These are phyloP conservation scores for Trichoderma sp. DNA, from an alignment of 2,329 filamentous ascomycete genomes.

Conservation along the genomic window DNA sequence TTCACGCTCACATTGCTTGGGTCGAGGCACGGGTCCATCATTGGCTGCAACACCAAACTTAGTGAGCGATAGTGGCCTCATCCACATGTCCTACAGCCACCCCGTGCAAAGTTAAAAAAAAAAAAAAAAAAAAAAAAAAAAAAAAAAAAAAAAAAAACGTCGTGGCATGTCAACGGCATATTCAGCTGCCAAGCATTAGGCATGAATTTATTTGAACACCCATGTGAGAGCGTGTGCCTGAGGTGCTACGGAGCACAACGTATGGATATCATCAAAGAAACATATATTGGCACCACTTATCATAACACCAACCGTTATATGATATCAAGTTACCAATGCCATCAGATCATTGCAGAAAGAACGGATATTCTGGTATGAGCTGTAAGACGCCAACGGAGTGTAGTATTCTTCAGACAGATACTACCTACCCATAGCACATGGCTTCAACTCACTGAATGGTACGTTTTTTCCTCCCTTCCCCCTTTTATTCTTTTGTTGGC, in stretches of 20 bases:
- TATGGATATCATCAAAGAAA: neutral
- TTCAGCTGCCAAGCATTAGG: neutral
- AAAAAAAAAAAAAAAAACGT: neutral
- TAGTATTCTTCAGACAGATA: neutral
- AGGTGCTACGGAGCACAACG: neutral
- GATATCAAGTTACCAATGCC: neutral
- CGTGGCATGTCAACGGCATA: neutral
- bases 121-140: neutral
- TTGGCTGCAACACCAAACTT: neutral
- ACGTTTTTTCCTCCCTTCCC: neutral
- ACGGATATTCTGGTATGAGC: too few relatives aligned
- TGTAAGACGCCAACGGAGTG: neutral
- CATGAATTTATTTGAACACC: neutral
- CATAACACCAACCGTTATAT: neutral
- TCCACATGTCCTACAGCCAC: neutral
- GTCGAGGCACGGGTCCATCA: neutral
- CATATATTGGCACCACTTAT: neutral
- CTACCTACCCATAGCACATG: neutral
- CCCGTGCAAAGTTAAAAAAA: too few relatives aligned
- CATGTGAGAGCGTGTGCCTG: constrained; percentile 12
- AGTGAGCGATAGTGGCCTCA: neutral
- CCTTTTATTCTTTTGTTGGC: neutral
- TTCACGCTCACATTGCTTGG: neutral
- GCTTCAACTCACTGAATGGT: neutral
- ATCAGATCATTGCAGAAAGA: neutral